These are phyloP conservation scores for Lentinula boryana DNA, from an alignment of 768 basidiomycete species.

Conservation along the genomic window DNA sequence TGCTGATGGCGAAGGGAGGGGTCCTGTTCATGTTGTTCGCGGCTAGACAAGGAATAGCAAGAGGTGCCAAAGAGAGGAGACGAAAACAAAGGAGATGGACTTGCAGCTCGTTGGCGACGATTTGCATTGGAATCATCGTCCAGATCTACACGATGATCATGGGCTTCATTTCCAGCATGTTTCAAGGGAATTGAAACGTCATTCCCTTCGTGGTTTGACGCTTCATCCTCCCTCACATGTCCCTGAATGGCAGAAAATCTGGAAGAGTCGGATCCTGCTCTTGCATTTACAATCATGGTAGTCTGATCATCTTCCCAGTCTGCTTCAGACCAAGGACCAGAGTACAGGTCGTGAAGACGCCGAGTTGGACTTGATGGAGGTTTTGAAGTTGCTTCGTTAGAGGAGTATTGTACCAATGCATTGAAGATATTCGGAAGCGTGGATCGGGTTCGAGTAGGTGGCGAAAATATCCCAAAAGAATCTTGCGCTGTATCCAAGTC, in stretches of 20 bases:
- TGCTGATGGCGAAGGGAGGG: not conserved
- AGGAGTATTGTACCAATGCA: not conserved
- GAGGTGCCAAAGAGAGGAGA: not conserved
- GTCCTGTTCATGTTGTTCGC: not conserved
- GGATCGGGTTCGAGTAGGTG: not conserved
- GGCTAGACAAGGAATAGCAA: not conserved
- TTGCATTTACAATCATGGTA: not conserved
- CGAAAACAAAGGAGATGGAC: not conserved
- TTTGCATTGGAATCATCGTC: not conserved
- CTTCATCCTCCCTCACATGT: not conserved
- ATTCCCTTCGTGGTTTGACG: no score
- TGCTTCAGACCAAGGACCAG: not conserved
- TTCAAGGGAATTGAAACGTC: no score
- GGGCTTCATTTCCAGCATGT: no score
- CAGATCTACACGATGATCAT: not conserved
- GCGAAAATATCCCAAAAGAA: not conserved
- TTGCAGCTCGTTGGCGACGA: not conserved
- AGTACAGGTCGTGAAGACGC: not conserved
- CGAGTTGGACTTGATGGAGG: not conserved
- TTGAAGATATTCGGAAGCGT: not conserved
- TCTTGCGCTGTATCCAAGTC: not conserved
- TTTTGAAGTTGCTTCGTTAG: not conserved
- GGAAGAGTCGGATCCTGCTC: not conserved
- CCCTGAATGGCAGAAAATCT: not conserved
- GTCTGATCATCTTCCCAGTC: not conserved